phyloP scores from a whole-genome alignment of 768 basidiomycete genomes.

The Crepidotus variabilis region DNA sequence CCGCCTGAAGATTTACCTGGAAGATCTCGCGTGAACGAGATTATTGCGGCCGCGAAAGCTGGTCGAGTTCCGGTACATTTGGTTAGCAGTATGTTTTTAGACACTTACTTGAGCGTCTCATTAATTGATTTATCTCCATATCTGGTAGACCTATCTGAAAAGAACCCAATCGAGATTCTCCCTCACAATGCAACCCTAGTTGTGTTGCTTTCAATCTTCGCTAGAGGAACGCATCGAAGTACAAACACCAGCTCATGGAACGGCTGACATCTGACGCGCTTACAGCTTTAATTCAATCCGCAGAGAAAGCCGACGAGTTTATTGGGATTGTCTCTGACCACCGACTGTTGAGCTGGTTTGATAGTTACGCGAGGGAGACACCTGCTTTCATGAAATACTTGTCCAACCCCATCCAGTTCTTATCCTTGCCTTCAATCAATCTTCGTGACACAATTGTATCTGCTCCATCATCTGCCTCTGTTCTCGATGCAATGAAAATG shows the following conservation, averaged over 20 bases:
- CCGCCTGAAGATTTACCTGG: constrained; percentile 55
- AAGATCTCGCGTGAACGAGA: constrained; percentile 59
- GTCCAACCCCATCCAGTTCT: constrained; percentile 49
- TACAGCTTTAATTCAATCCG: constrained; percentile 54
- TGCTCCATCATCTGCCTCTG: constrained; percentile 52
- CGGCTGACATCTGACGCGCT: neutral
- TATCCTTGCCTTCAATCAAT: constrained; percentile 63
- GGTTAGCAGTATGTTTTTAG: constrained; percentile 66
- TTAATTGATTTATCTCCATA: neutral
- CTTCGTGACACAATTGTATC: constrained; percentile 63
- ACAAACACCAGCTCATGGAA: constrained; percentile 8
- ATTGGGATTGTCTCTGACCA: constrained; percentile 77
- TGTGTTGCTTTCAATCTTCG: constrained; percentile 61
- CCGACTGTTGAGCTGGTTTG: constrained; percentile 67
- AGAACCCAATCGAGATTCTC: constrained; percentile 69
- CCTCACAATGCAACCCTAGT: constrained; percentile 62
- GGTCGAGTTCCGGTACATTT: constrained; percentile 72
- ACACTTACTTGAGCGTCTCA: neutral
- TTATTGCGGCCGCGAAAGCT: constrained; percentile 69
- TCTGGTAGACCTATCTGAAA: constrained; percentile 71
- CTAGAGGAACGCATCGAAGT: constrained; percentile 74
- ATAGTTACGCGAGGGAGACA: constrained; percentile 45
- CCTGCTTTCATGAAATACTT: constrained; percentile 43
- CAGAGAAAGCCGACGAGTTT: constrained; percentile 40
- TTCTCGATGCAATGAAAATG: constrained; percentile 77